Conservation (phyloP, 1,284 basidiomycete species). For the Schizophyllum commune region DNA sequence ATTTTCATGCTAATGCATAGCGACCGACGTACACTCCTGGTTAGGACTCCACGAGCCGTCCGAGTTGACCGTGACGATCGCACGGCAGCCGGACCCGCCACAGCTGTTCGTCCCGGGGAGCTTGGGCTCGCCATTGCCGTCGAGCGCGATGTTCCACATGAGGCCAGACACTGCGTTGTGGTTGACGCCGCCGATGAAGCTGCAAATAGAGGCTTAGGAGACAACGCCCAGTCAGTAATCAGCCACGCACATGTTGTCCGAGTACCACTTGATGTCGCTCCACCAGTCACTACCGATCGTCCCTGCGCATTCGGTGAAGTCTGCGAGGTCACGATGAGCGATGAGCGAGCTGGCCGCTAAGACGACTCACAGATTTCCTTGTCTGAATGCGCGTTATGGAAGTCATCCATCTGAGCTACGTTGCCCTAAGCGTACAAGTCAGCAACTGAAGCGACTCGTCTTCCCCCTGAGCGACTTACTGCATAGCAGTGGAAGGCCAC, state of each 20-base stretch:
- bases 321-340: no score
- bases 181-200: slow-evolving; percentile 23
- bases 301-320: slow-evolving; percentile 41
- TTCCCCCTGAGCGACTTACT: no score
- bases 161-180: slow-evolving; percentile 43
- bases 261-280: slow-evolving; percentile 75
- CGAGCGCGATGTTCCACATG: slow-evolving; percentile 72
- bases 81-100: slow-evolving; percentile 50
- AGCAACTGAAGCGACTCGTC: no score
- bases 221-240: slow-evolving; percentile 20
- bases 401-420: slow-evolving; percentile 33
- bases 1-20: not conserved
- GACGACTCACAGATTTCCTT: slow-evolving; percentile 33
- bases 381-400: slow-evolving; percentile 34
- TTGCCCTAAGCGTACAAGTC: slow-evolving; percentile 22
- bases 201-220: slow-evolving; percentile 13
- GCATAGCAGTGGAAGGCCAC: slow-evolving; percentile 50
- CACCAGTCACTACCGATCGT: slow-evolving; percentile 63
- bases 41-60: slow-evolving; percentile 57
- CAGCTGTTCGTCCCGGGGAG: slow-evolving; percentile 61
- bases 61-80: slow-evolving; percentile 56
- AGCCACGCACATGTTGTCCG: slow-evolving; percentile 66
- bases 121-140: slow-evolving; percentile 48
- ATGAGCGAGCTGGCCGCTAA: not conserved
- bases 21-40: slow-evolving; percentile 53